Evolutionary conservation across 176 grass and related monocot species (phyloP).

Genomic region (Puccinellia tenuiflora): DNA sequence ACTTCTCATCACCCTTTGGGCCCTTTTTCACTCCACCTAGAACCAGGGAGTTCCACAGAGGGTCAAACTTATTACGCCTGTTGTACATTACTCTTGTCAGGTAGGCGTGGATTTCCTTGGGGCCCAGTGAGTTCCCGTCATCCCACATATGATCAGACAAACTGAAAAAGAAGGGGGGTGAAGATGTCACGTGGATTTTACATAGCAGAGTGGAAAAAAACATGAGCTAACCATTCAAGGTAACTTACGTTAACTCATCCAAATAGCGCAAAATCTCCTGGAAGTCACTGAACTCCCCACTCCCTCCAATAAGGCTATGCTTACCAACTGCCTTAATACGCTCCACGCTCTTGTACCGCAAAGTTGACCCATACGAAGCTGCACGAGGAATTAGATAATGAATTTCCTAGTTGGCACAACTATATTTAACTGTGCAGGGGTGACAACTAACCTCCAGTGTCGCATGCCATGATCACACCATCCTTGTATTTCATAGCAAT

Average conservation of each 20-base stretch:
- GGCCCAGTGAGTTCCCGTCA: constrained; percentile 96
- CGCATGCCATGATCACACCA: constrained; percentile 86
- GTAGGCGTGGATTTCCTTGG: constrained; percentile 92
- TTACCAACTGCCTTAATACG: constrained; percentile 85
- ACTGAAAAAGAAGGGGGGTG: constrained; percentile 30
- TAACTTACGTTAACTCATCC: constrained; percentile 90
- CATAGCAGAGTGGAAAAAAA: not conserved
- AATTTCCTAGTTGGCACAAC: not conserved
- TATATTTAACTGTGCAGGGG: not conserved
- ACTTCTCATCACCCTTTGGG: constrained; percentile 72
- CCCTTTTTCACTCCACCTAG: constrained; percentile 95
- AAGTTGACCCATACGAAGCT: constrained; percentile 97
- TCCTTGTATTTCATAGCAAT: constrained; percentile 99
- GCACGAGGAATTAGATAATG: constrained; percentile 18
- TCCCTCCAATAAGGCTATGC: constrained; percentile 91
- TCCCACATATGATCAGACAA: constrained; percentile 98
- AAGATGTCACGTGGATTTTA: not conserved
- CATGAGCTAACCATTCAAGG: not conserved
- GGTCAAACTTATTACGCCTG: constrained; percentile 94
- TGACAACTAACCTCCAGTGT: constrained; percentile 67
- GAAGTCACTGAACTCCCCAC: constrained; percentile 96
- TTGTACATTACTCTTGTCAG: constrained; percentile 94
- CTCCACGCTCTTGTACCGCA: constrained; percentile 97
- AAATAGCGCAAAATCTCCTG: constrained; percentile 97
- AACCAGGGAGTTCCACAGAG: constrained; percentile 92